Percentiles rank a stretch among this genome's conserved stretches.
phyloP scores from a whole-genome alignment of 345 rosid species.

The Eucalyptus albens region DNA sequence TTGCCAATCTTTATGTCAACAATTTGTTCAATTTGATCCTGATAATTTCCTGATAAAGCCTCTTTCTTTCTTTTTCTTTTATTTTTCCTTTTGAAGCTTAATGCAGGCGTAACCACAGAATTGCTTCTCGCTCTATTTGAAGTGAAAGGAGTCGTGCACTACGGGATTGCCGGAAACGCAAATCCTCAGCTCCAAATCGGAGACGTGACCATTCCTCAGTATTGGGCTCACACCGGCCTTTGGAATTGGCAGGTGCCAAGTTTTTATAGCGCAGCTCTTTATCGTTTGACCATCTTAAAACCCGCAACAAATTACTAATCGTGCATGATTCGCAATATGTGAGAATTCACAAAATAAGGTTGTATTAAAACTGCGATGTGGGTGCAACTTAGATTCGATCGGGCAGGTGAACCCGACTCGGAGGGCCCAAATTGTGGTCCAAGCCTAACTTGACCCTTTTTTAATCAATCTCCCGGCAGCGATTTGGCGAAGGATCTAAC shows the following conservation, averaged over 20 bases:
- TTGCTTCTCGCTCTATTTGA: conserved; percentile 33
- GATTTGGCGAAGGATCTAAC: conserved; percentile 43
- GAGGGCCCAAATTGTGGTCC: not conserved
- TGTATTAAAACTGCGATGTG: not conserved
- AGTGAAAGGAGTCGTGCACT: conserved; percentile 51
- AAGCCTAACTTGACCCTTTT: not conserved
- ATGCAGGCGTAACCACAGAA: conserved; percentile 53
- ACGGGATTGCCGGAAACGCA: conserved; percentile 70
- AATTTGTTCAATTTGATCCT: not conserved
- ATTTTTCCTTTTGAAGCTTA: conserved; percentile 15
- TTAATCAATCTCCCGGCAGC: not conserved
- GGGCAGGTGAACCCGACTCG: not conserved
- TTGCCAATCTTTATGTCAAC: not conserved
- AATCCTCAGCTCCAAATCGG: conserved; percentile 39
- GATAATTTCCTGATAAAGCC: not conserved
- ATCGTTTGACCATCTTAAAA: not conserved
- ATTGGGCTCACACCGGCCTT: conserved; percentile 69
- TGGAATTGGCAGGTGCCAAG: conserved; percentile 62
- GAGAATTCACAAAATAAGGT: not conserved
- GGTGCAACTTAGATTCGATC: not conserved
- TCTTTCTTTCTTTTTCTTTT: not conserved
- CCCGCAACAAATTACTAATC: not conserved
- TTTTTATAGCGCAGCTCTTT: not conserved
- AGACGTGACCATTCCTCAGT: conserved; percentile 40
- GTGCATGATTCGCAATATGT: not conserved